A percentile compares a stretch with the other conserved stretches of the same genome.
Evolutionary conservation across 2,329 filamentous ascomycete species (phyloP).

Genomic region (Pseudogymnoascus pannorum): DNA sequence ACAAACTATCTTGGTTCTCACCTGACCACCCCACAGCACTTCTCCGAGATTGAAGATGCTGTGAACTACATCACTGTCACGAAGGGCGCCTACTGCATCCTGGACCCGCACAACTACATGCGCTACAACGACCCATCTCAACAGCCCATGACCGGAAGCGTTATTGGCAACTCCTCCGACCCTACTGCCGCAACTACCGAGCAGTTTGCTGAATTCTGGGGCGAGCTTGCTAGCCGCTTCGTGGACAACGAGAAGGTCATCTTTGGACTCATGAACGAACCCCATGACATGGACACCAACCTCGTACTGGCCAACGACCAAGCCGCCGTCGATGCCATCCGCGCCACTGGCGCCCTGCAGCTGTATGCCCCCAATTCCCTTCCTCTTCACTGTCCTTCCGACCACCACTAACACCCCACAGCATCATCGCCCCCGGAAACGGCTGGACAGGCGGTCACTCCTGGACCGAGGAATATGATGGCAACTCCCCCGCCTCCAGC

Average conservation of each 20-base stretch:
- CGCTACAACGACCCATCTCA: conserved; percentile 44
- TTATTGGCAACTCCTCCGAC: conserved; percentile 42
- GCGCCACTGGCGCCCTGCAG: conserved; percentile 36
- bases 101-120: conserved; percentile 49
- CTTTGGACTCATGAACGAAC: conserved; percentile 42
- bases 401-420: too few relatives aligned
- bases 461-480: conserved; percentile 34
- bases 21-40: conserved; percentile 35
- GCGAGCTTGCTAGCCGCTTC: conserved; percentile 40
- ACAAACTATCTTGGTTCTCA: too few relatives aligned
- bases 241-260: conserved; percentile 40
- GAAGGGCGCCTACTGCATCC: conserved; percentile 39
- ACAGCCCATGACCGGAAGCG: conserved; percentile 40
- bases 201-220: conserved; percentile 43
- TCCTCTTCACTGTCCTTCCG: too few relatives aligned
- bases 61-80: conserved; percentile 44
- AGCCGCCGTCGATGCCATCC: conserved; percentile 40
- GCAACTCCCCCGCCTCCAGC: conserved; percentile 32
- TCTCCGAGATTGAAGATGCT: conserved; percentile 37
- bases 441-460: conserved; percentile 42
- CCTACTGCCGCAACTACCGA: conserved; percentile 38
- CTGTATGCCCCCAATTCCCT: too few relatives aligned
- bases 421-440: conserved; percentile 42
- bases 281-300: conserved; percentile 41
- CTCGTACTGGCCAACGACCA: conserved; percentile 42